Evolutionary conservation across 2,329 filamentous ascomycete species (phyloP).

Genomic region (Dendryphion nanum): DNA sequence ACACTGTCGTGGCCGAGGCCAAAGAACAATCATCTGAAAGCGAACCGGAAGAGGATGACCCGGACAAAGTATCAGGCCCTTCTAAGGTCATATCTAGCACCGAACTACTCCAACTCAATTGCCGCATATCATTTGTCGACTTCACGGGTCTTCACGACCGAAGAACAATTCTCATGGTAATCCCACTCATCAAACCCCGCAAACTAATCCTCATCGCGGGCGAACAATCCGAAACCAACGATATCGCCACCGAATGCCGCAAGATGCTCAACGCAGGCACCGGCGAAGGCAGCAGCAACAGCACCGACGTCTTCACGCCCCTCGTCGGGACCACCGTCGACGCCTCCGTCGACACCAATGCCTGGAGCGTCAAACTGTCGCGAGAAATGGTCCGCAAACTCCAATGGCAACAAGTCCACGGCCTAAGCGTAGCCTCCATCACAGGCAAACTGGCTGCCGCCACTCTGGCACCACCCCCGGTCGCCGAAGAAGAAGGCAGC

Average conservation of each 20-base stretch:
- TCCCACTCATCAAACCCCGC: conserved; percentile 88
- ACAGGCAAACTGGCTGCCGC: conserved; percentile 68
- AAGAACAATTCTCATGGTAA: conserved; percentile 88
- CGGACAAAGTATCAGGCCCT: conserved; percentile 61
- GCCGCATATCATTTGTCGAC: conserved; percentile 84
- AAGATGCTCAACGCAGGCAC: conserved; percentile 57
- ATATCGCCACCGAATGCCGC: conserved; percentile 77
- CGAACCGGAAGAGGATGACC: conserved; percentile 49
- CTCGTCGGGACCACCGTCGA: conserved; percentile 71
- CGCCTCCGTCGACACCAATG: conserved; percentile 95
- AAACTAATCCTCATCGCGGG: conserved; percentile 93
- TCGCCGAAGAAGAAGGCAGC: conserved; percentile 42
- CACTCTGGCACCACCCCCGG: conserved; percentile 33
- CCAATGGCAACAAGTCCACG: conserved; percentile 92
- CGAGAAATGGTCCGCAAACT: conserved; percentile 80
- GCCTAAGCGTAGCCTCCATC: conserved; percentile 87
- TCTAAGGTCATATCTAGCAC: conserved; percentile 69
- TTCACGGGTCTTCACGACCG: conserved; percentile 92
- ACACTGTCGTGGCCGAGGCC: conserved; percentile 14
- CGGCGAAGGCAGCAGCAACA: conserved; percentile 40
- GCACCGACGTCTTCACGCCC: conserved; percentile 76
- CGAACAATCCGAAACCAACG: conserved; percentile 67
- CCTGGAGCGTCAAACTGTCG: conserved; percentile 91
- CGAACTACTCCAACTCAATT: conserved; percentile 64
- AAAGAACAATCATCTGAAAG: conserved; percentile 50